Conservation (phyloP, 768 basidiomycete species). For the Suillus alpinus region DNA sequence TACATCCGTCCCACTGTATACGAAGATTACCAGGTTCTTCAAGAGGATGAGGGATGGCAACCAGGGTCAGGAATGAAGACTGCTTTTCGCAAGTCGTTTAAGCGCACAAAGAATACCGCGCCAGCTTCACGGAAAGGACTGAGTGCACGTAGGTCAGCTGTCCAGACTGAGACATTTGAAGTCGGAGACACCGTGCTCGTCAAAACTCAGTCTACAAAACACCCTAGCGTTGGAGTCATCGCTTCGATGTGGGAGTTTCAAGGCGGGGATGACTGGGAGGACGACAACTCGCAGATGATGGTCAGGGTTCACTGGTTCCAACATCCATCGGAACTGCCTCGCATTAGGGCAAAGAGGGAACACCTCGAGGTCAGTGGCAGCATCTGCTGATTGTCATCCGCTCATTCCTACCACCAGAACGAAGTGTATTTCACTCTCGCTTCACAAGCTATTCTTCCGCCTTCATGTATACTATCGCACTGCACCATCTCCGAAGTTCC, state of each 20-base stretch:
- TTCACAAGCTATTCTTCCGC: slow-evolving; percentile 45
- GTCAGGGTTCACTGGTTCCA: slow-evolving; percentile 77
- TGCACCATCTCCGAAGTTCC: slow-evolving; percentile 44
- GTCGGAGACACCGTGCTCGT: slow-evolving; percentile 72
- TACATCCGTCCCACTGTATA: slow-evolving; percentile 18
- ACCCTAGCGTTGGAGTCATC: slow-evolving; percentile 68
- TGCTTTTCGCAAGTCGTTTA: slow-evolving; percentile 28
- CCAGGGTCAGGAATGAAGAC: slow-evolving; percentile 19
- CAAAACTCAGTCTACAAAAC: slow-evolving; percentile 39
- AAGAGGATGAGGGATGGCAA: slow-evolving; percentile 26
- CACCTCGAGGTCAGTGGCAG: slow-evolving; percentile 51
- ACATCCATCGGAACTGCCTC: slow-evolving; percentile 59
- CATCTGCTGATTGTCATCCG: background rate
- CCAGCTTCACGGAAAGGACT: slow-evolving; percentile 18
- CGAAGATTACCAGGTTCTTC: slow-evolving; percentile 26
- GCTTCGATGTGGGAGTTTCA: slow-evolving; percentile 62
- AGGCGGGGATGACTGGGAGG: slow-evolving; percentile 27
- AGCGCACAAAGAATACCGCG: slow-evolving; percentile 14
- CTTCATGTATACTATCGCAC: slow-evolving; percentile 48
- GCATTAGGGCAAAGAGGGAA: slow-evolving; percentile 56
- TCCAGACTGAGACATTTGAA: slow-evolving; percentile 34
- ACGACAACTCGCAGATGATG: slow-evolving; percentile 43
- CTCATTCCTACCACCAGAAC: slow-evolving; percentile 42
- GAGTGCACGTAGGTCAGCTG: slow-evolving; percentile 1
- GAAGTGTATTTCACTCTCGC: slow-evolving; percentile 70